Evolutionary conservation across 2,329 filamentous ascomycete genomes (phyloP).

Genomic region (Plectosphaerella cucumerina): DNA sequence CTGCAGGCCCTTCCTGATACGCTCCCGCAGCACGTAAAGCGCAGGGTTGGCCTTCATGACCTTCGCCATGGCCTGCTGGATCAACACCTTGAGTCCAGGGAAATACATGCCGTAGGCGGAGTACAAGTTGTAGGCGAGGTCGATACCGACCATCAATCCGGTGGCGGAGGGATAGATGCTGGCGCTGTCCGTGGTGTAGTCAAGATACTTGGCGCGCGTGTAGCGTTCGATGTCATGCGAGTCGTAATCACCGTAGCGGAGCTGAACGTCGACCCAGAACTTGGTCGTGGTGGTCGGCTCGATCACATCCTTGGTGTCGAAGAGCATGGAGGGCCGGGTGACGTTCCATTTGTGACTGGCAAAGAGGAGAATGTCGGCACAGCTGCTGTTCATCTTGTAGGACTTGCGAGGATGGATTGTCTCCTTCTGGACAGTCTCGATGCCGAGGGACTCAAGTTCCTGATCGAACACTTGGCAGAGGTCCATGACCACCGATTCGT

Average conservation of each 20-base stretch:
- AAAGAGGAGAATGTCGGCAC: conserved; percentile 93
- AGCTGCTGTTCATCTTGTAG: conserved; percentile 99
- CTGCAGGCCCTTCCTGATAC: conserved; percentile 97
- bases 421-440: conserved; percentile 98
- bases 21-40: conserved; percentile 91
- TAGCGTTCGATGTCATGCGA: conserved; percentile 99
- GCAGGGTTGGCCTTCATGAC: conserved; percentile 99
- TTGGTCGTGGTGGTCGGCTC: conserved; percentile 95
- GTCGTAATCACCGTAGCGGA: conserved; percentile 97
- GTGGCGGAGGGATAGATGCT: conserved; percentile 97
- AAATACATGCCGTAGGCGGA: conserved; percentile 99
- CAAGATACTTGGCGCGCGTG: conserved; percentile 94
- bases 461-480: conserved; percentile 98
- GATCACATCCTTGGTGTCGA: conserved; percentile 94
- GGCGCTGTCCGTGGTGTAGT: conserved; percentile 98
- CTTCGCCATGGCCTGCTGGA: conserved; percentile 99
- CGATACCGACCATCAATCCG: conserved; percentile 95
- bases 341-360: conserved; percentile 99
- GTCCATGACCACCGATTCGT: conserved; percentile 98
- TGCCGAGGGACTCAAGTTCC: conserved; percentile 89
- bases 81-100: conserved; percentile 88
- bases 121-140: conserved; percentile 96
- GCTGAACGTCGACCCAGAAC: conserved; percentile 97
- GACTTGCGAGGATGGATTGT: conserved; percentile 98
- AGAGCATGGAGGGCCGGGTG: conserved; percentile 84